Evolutionary conservation across 2,329 filamentous ascomycete genomes (phyloP).

Genomic region (Colletotrichum neosansevieriae): DNA sequence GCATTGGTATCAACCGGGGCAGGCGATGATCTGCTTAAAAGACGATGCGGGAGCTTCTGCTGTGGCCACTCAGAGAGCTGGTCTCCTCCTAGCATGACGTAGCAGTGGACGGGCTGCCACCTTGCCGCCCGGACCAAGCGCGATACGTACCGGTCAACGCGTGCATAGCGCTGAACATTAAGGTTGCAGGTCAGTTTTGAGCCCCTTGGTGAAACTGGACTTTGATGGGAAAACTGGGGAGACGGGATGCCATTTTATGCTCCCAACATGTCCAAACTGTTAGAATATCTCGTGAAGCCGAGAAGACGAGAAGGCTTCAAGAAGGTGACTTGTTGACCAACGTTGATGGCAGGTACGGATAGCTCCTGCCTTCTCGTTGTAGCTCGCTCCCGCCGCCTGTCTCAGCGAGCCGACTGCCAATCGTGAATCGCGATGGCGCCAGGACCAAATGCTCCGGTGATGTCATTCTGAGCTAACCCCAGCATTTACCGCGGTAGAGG

Average conservation of each 20-base stretch:
- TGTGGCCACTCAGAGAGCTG: constrained; percentile 40
- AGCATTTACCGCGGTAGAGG: not conserved
- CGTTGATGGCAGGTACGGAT: too few relatives aligned
- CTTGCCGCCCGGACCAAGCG: not conserved
- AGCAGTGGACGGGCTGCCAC: constrained; percentile 18
- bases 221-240: constrained; percentile 27
- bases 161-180: constrained; percentile 38
- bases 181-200: constrained; percentile 40
- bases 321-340: too few relatives aligned
- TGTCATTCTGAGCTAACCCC: constrained; percentile 40
- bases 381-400: constrained; percentile 8
- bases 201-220: constrained; percentile 32
- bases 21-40: constrained; percentile 38
- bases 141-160: constrained; percentile 23
- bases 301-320: not conserved
- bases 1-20: constrained; percentile 14
- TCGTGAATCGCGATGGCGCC: not conserved
- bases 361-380: not conserved
- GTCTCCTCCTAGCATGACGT: constrained; percentile 36
- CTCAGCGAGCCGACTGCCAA: not conserved
- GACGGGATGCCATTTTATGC: constrained; percentile 25
- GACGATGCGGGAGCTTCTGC: constrained; percentile 34
- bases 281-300: not conserved
- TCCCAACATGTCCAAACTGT: not conserved
- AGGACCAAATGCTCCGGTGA: constrained; percentile 43